Evolutionary conservation across 2,329 filamentous ascomycete species (phyloP), one percentile per base, ranked within the genome.

Genomic region (Neonectria sp.): DNA sequence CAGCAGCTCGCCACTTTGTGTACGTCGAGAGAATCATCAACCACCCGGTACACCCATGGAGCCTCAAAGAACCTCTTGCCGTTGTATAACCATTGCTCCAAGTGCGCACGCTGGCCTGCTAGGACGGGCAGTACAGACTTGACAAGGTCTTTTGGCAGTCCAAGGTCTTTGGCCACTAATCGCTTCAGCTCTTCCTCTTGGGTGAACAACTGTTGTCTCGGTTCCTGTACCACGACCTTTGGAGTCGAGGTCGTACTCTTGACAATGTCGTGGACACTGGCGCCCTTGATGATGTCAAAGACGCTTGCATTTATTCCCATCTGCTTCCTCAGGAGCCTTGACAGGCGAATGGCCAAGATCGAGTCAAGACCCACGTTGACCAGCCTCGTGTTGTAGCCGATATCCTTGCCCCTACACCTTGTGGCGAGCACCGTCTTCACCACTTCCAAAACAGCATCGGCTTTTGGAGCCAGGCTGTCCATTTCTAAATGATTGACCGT

Each of bases 11-110:
- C 48, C 21, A 72, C 49, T 13, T 43, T 58, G 15, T 60, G n/a
- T 13, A 27, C 40, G 25, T 68, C 60, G 6, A 75, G 21, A 15
- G 63, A 63, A 17, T 67, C 67, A n/a, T 62, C 57, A 13, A 40
- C n/a, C 15, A 75, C 29, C 9, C 68, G 68, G 62, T 69, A 75
- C n/a, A 68, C 71, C 73, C 73, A 75, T 3, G 73, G 73, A 8
- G 73, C 70, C 45, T 75, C 73, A 29, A 74, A 72, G 67, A 75
- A 75, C n/a, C 73, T 64, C 62, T 70, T 73, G 17, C 73, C 73
- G 45, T 65, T 69, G 65, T 69, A 56, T 21, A 75, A 29, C 73
- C 72, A 75, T 31, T 73, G 70, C 57, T 71, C 45, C 40, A 75
- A 59, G 13, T 61, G 61, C 9, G 49, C 61, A n/a, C 68, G 69